Evolutionary conservation across 352 stramenopile genomes (phyloP), one percentile per base, ranked within the genome.

Genomic region (Phytophthora vignae): DNA sequence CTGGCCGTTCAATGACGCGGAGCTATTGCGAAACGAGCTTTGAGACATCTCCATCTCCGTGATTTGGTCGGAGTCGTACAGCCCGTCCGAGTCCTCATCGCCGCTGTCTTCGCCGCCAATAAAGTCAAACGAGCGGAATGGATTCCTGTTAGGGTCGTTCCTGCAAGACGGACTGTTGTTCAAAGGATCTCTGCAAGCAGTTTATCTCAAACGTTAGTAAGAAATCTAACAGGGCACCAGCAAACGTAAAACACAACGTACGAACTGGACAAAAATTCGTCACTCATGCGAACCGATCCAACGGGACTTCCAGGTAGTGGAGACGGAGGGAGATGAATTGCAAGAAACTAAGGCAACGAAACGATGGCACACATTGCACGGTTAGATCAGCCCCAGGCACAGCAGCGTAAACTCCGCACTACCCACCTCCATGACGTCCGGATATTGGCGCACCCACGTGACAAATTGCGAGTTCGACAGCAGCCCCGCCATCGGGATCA

Each of bases 41-140:
- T 78, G 83, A 52, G 84, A 87, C 49, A 90, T 78, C 15, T 92
- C 87, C 82, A 91, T 85, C 56, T 91, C 87, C 0, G 83, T 90
- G 19, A 94, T 81, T 49, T 93, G 80, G 33, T 81, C 74, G 5
- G 85, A 94, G 53, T 93, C 87, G 65, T 94, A 93, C 0, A 87
- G 56, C 10, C 88, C 86, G 59, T 93, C 86, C 17, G 86, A 94
- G 42, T 96, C 87, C 73, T 81, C 74, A 50, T 84, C 74, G 0
- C 89, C 86, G 55, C 89, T 96, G 60, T 96, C 85, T 81, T 93
- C 88, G 7, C 89, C 89, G 4, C 87, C 87, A 42, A 96, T 83
- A 36, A 94, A 95, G 55, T 94, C 89, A 44, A 95, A 96, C n/a
- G 84, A 92, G 21, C 77, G 83, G 53, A 89, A 84, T 10, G 76